These are phyloP conservation scores for Xerocomus amazonicus DNA, from an alignment of 1,284 basidiomycete species.

Conservation along the genomic window DNA sequence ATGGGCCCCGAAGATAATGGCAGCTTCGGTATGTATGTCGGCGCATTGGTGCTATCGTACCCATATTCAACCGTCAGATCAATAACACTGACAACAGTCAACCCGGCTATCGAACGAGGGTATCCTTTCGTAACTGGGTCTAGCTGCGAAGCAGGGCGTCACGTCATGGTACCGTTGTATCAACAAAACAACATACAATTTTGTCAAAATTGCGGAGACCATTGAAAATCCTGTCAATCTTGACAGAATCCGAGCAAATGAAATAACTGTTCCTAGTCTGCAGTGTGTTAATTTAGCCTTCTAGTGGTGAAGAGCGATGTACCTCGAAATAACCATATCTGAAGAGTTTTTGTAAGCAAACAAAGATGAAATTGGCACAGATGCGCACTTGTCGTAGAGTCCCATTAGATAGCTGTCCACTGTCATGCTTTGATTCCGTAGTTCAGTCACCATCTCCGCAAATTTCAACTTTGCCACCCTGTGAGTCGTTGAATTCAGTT, in stretches of 20 bases:
- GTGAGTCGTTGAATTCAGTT: background rate
- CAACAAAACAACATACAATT: constrained; percentile 32
- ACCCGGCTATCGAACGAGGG: constrained; percentile 58
- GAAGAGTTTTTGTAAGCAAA: constrained; percentile 36
- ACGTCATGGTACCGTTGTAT: background rate
- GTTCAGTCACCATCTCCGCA: constrained; percentile 55
- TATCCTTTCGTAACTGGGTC: constrained; percentile 37
- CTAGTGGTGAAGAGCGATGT: background rate
- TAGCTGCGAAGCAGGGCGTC: constrained; percentile 9
- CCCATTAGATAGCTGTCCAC: constrained; percentile 56
- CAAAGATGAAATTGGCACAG: background rate
- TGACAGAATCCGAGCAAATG: constrained; percentile 60
- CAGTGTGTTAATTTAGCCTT: constrained; percentile 2
- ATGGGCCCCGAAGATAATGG: constrained; percentile 80
- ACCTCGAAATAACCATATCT: constrained; percentile 41
- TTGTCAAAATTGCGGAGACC: constrained; percentile 55
- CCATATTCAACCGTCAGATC: constrained; percentile 67
- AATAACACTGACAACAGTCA: constrained; percentile 57
- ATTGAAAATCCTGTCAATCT: constrained; percentile 64
- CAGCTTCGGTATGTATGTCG: constrained; percentile 57
- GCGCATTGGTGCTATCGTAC: constrained; percentile 70
- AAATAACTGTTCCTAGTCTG: constrained; percentile 84
- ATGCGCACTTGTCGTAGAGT: constrained; percentile 59
- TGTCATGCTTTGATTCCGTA: constrained; percentile 51
- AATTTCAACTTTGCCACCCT: constrained; percentile 51